Evolutionary conservation across 2,329 filamentous ascomycete species (phyloP).

Genomic region (Phoma sp.): DNA sequence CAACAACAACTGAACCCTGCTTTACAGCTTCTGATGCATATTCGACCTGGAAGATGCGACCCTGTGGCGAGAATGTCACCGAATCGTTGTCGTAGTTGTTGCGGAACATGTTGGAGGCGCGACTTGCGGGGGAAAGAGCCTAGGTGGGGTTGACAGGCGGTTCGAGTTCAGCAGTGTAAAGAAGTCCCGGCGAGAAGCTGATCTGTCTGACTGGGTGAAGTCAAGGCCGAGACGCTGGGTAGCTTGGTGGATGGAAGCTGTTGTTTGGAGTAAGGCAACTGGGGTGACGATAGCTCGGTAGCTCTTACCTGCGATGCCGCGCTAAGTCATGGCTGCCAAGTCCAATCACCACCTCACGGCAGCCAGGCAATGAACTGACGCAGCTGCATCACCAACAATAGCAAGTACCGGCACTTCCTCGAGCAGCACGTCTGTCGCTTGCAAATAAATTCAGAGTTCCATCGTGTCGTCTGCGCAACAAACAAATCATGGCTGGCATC

Average conservation of each 20-base stretch:
- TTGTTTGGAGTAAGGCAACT: constrained; percentile 33
- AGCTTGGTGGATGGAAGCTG: constrained; percentile 20
- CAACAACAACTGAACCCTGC: constrained; percentile 97
- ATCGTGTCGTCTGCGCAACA: neutral
- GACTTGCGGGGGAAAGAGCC: constrained; percentile 10
- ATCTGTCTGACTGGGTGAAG: neutral
- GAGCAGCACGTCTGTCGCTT: neutral
- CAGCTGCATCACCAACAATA: constrained; percentile 1
- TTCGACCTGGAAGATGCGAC: constrained; percentile 99
- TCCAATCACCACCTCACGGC: constrained; percentile 12
- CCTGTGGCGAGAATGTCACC: constrained; percentile 99
- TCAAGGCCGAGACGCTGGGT: neutral
- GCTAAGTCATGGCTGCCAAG: constrained; percentile 23
- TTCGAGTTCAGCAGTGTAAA: neutral
- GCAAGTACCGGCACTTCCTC: neutral
- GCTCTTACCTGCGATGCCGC: constrained; percentile 24
- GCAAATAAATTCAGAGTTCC: neutral
- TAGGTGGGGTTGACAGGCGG: neutral
- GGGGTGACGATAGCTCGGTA: constrained; percentile 34
- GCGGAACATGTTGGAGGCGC: constrained; percentile 79
- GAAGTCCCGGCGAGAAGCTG: neutral
- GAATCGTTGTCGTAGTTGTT: constrained; percentile 99
- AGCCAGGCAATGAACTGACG: neutral
- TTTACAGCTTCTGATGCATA: constrained; percentile 99
- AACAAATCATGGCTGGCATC: constrained; percentile 74